Evolutionary conservation across 306 rosid species (phyloP), one percentile per base, ranked within the genome.

Genomic region (Cicer chorassanicum): DNA sequence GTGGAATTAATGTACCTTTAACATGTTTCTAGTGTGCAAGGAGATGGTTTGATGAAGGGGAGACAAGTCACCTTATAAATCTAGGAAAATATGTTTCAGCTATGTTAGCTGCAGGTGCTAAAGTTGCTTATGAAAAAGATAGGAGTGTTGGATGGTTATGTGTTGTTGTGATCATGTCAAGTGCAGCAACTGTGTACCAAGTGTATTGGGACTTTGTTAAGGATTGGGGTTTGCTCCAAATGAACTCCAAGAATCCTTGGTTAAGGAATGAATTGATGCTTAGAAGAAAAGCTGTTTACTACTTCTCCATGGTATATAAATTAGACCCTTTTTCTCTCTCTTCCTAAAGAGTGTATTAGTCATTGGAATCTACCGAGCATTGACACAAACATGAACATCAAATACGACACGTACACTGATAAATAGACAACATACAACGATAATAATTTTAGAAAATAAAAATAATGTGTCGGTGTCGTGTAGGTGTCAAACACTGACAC

Each of bases 161-260:
- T 73, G 81, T 92, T 59, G 87, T 95, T 69, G 99, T 95, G 86
- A 57, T 85, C 73, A 86, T 92, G 89, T 95, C 98, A 50, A 95
- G 92, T 87, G 86, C 82, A 24, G 98, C 99, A 77, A 95, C 99
- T 68, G 38, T 90, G 63, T 95, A 95, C 87, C 99, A 95, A 88
- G 87, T 95, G 85, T 95, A 95, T 65, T 95, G 99, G 99, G 99
- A 95, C 86, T 92, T 89, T 90, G 99, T 95, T 68, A 90, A 83
- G 82, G 99, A 95, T 73, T 95, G 99, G 99, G 99, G 99, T 85
- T 88, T 95, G 89, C 97, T 95, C 12, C 97, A 95, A 92, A 70
- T 79, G 79, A 90, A 95, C 79, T 92, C 97, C 84, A 95, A 87
- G 83, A 95, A 95, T 77, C 98, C 96, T 44, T 95, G 97, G 99